Base-by-base conservation (phyloP, 805 yeast species). In the Wickerhamomyces hampshirensis region DNA sequence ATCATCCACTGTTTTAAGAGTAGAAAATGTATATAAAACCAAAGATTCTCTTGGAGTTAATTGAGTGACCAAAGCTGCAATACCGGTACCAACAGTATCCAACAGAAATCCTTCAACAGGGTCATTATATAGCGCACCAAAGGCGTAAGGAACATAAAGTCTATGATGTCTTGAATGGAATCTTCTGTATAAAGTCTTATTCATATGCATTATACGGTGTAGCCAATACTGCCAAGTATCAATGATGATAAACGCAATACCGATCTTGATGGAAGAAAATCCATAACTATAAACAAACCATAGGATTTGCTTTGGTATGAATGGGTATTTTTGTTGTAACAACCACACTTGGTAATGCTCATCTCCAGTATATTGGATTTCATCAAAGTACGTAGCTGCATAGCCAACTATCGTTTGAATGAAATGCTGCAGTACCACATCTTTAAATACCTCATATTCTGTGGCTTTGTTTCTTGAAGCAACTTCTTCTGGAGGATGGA, bases 141-240 rank as follows among this genome's bases (percentile, higher is more conserved):
- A 89, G 1, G 98, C 97, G 60, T 88, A 93, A 7, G 98, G 98
- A 26, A 93, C 96, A 50, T 93, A 91, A 34, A 93, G 69, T 37
- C 91, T 68, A 62, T 93, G 98, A 62, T 93, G 98, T 48, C 95
- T 80, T 5, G 98, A 87, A 60, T 93, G 98, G 69, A 86, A 85
- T 35, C 77, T 65, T 44, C 73, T 75, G 71, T 93, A 93, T 33
- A 89, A 65, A 37, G 69, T 64, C 56, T 79, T 80, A 70, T 84
- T 84, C 56, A 70, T 53, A 58, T 93, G 98, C 98, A 93, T 89
- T 45, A 71, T 57, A 43, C 96, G 73, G 60, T 93, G 98, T 44
- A 89, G 68, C 69, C 78, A 77, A 61, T 84, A 93, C 64, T 93
- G 98, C 98, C 98, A 93, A 4, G 95, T 73, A 59, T 93, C 98